These are phyloP conservation scores for Cryptosporidium parvum DNA, from an alignment of 169 alveolate species.

Conservation along the genomic window DNA sequence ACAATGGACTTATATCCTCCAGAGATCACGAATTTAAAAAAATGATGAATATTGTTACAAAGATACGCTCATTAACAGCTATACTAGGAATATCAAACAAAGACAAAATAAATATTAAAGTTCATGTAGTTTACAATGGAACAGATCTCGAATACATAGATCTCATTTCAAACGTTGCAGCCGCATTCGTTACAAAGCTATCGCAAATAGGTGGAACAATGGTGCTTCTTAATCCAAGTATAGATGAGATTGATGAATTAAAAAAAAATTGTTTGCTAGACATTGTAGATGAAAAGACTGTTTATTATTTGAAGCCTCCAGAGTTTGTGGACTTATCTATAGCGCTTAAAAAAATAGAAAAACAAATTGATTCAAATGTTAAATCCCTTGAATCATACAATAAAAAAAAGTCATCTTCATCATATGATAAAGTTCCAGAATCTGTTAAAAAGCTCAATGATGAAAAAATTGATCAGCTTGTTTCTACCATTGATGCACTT, in stretches of 20 bases:
- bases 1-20: conserved; percentile 79
- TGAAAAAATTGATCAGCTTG: conserved; percentile 83
- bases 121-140: conserved; percentile 30
- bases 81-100: conserved; percentile 68
- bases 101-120: conserved; percentile 32
- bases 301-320: conserved; percentile 79
- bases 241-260: conserved; percentile 12
- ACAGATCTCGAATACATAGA: conserved; percentile 10
- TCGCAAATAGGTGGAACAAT: conserved; percentile 27
- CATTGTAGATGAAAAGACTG: conserved; percentile 80
- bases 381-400: conserved; percentile 84
- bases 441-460: conserved; percentile 83
- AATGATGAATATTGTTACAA: conserved; percentile 67
- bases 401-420: conserved; percentile 77
- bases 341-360: conserved; percentile 80
- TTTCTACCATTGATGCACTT: conserved; percentile 27
- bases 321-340: conserved; percentile 77
- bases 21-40: conserved; percentile 48
- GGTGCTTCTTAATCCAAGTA: conserved; percentile 12
- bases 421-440: conserved; percentile 86
- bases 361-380: conserved; percentile 81
- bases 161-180: conserved; percentile 24
- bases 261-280: conserved; percentile 26
- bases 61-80: conserved; percentile 76
- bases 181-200: conserved; percentile 30